Base-by-base conservation (phyloP, 163 green algal species). In the Scenedesmus sp. region DNA sequence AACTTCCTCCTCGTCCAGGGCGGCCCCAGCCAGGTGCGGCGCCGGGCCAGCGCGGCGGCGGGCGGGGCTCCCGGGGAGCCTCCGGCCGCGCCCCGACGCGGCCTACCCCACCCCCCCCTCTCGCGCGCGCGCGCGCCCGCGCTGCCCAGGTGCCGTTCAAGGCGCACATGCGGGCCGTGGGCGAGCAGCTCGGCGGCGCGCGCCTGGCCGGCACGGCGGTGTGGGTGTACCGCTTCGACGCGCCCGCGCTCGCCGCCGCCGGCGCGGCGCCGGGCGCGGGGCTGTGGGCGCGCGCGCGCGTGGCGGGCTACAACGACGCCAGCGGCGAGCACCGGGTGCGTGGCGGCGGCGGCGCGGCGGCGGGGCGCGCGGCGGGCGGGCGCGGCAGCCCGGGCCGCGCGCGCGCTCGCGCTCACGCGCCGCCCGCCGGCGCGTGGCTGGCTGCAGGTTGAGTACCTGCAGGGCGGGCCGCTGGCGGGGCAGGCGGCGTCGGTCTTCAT, bases 251-350 rank as follows among this genome's bases (percentile, higher is more conserved):
- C 53, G 71, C 28, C n/a, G 70, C 54, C 26, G 58, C 29, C 28
- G 45, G 24, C 18, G 62, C 62, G 57, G 39, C 53, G 14, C 5
- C n/a, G 10, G 71, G 60, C 39, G 31, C 17, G 13, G 71, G 34
- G 10, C 7, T 51, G 29, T 80, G 71, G 71, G 11, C 63, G 58
- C 42, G 33, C 11, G 56, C 56, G 17, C 2, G 54, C 13, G 44
- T 80, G 0, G n/a, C 22, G 13, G 39, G 28, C 28, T 80, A 62
- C 14, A 15, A 80, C 22, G 71, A 80, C 20, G 63, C 29, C n/a
- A 60, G n/a, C 13, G 71, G 71, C 22, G 71, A 80, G 45, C 71
- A 80, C 36, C 29, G 62, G 71, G 71, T 80, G 44, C 20, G 65
- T 42, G 39, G 42, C 11, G 29, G 4, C 6, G 24, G 64, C 5